Base-by-base conservation (phyloP, 2,329 filamentous ascomycete genomes). In the Albifimbria verrucaria region DNA sequence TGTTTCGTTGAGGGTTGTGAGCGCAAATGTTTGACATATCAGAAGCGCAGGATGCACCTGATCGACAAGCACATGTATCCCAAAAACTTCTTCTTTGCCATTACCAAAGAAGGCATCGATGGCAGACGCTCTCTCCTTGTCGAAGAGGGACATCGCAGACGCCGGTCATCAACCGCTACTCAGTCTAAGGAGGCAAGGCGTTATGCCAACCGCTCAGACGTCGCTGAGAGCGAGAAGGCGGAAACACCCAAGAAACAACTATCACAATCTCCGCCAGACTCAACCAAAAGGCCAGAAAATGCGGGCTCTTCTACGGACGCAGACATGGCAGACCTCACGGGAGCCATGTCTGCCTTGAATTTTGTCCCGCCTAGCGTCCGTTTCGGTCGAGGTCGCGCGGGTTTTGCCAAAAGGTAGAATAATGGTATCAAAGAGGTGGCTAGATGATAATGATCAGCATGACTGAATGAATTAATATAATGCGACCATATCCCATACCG, bases 31-130 rank as follows among this genome's bases (percentile, higher is more conserved):
- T 85, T 83, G 52, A 92, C 89, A 4, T 86, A 88, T 25, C 86
- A 90, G 64, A 97, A 96, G 71, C 83, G 94, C 44, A 82, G 90
- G 28, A 83, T 90, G 68, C 93, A 99, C 75, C 78, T 96, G 59
- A 90, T 96, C 60, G 92, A 96, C 76, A 97, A 96, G 73, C 94
- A 99, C 71, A 81, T 87, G 73, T 99, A 94, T 66, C 93, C 92
- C 11, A 85, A 83, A 66, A 89, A 90, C 63, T 96, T 92, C 72
- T 93, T 95, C 70, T 96, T 95, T 63, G 84, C 85, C 48, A 83
- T 97, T 50, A 88, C 95, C 3, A 90, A 92, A 59, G 85, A 90
- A 56, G 94, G 94, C n/a, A 89, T 97, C 55, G 93, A 97, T 64
- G 87, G 87, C 47, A 83, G 90, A 49, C 85, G 79, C 43, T 96